Base-by-base conservation (phyloP, 2,329 filamentous ascomycete genomes). In the Alternaria metachromatica region DNA sequence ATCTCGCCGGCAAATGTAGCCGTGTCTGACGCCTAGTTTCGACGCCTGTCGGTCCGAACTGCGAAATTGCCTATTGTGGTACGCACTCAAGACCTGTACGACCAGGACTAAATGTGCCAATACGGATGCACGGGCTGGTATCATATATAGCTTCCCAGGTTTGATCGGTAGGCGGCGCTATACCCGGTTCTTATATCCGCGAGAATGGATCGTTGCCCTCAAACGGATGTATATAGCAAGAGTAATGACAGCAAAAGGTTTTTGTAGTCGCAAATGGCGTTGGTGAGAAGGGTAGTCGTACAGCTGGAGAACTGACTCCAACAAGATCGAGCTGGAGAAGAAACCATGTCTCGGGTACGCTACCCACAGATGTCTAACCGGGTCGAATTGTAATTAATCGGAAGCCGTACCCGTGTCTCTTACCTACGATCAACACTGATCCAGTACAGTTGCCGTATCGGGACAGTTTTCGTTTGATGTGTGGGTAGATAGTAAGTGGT, bases 391-490 rank as follows among this genome's bases (percentile, higher is more conserved):
- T 20, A 21, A 59, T 25, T 62, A 55, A 43, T 55, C 50, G 60
- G 60, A 33, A 55, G 41, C 30, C 49, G 65, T 60, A 67, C 60
- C 65, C 65, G 59, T 58, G 54, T 37, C 62, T 57, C 55, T 54
- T 37, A 51, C 25, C 65, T 58, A 30, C 6, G 55, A 65, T 65
- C 65, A 25, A 65, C 53, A 53, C 56, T 45, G 11, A 13, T 13
- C 37, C 11, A 56, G 12, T 4, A n/a, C 21, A 55, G n/a, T 60
- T 65, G n/a, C 64, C 57, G 15, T 12, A 55, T 63, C 45, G 10
- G 51, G 60, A 15, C 30, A 13, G 43, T 23, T 33, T 48, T n/a
- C 28, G 13, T 56, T 18, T 21, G 6, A 13, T 28, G 12, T 46
- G 51, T 49, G 43, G 46, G 30, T 5, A 26, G 4, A 13, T 21